Evolutionary conservation across 1,139 yeast genomes (phyloP), one percentile per base, ranked within the genome.

Genomic region (Yamadazyma buinensis): DNA sequence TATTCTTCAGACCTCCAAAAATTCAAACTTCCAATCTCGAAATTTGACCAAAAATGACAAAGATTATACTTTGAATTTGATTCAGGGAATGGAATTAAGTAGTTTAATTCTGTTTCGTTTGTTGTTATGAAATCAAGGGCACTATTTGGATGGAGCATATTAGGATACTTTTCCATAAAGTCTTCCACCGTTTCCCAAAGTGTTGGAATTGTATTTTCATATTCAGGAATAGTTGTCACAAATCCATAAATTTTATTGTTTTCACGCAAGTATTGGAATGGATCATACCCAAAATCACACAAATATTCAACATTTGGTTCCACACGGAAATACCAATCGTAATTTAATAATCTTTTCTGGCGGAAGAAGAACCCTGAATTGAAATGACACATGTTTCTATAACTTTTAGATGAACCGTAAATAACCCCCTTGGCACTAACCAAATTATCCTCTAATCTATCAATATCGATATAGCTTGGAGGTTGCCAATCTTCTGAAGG

Each of bases 1-100:
- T 90, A 90, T 14, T 68, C 76, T 34, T 82, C 74, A 33, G 88
- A 72, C 41, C 96, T 66, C 63, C 83, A 88, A 56, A 88, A 86
- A 48, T 85, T 75, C 44, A 90, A 67, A 53, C 80, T 80, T 0
- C 81, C 97, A 42, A 88, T 82, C 57, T 90, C 97, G 54, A 90
- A 88, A 56, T 90, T 90, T 18, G 95, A 82, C 97, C 97, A 90
- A 55, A 88, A 90, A 58, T 90, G 97, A 52, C 97, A 92, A 41
- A 86, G 54, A 52, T 92, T 92, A 59, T 87, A 90, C n/a, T 71
- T 67, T 2, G 72, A 59, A n/a, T 67, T 57, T 2, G 77, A 57
- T 5, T 43, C 36, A 2, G 39, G 17, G 12, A 43, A 22, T 1
- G 49, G 43, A 7, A 47, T 35, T 34, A 34, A 51, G 9, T 45